Conservation (phyloP, 805 yeast species). For the Lipomyces japonicus region DNA sequence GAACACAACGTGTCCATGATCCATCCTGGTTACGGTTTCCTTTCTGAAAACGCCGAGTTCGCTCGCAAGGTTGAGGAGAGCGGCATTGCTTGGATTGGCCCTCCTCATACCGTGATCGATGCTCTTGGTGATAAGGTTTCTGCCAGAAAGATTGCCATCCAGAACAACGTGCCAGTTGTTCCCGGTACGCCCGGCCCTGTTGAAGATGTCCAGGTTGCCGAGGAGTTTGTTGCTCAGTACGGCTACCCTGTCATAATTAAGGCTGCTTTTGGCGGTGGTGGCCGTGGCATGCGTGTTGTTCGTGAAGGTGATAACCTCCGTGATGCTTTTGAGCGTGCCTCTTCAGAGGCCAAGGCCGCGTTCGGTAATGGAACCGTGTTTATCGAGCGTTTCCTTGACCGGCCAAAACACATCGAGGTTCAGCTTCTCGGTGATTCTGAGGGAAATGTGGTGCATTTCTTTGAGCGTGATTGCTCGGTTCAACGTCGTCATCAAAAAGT, state of each 20-base stretch:
- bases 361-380: slow-evolving; percentile 98
- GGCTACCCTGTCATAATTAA: slow-evolving; percentile 97
- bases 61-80: slow-evolving; percentile 86
- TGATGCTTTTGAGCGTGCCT: slow-evolving; percentile 91
- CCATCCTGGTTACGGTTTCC: slow-evolving; percentile 90
- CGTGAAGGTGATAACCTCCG: slow-evolving; percentile 89
- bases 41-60: slow-evolving; percentile 87
- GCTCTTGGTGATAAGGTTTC: slow-evolving; percentile 95
- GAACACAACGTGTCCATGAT: slow-evolving; percentile 76
- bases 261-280: slow-evolving; percentile 99
- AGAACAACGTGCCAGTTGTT: slow-evolving; percentile 83
- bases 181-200: slow-evolving; percentile 99
- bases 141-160: slow-evolving; percentile 82
- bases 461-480: slow-evolving; percentile 98
- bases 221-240: slow-evolving; percentile 69
- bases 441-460: slow-evolving; percentile 92
- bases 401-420: slow-evolving; percentile 96
- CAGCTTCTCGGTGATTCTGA: slow-evolving; percentile 89
- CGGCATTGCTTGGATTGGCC: slow-evolving; percentile 96
- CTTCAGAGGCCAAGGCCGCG: slow-evolving; percentile 90
- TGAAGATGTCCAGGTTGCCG: slow-evolving; percentile 71
- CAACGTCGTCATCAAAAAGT: slow-evolving; percentile 99
- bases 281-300: slow-evolving; percentile 99
- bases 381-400: slow-evolving; percentile 90
- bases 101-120: slow-evolving; percentile 80